Evolutionary conservation across 108 stramenopile species (phyloP), one percentile per base, ranked within the genome.

Genomic region (Fistulifera pelliculosa): DNA sequence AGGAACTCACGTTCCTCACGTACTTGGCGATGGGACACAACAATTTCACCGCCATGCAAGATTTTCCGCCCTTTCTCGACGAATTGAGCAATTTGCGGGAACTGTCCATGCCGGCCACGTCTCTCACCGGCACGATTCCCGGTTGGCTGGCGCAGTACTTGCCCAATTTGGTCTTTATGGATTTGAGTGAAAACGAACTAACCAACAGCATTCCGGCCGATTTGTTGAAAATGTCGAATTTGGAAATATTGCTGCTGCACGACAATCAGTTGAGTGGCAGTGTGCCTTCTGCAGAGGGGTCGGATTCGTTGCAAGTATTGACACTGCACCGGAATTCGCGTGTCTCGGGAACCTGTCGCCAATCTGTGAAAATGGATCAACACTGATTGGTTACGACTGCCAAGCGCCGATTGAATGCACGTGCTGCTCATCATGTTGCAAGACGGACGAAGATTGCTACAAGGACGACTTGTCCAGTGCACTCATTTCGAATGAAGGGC

Each of bases 181-280:
- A 77, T 43, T 52, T 77, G 27, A 60, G 65, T 55, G 39, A 43
- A 40, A 77, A 77, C 52, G 26, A 54, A 0, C 35, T 77, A 41
- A 38, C 25, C 11, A 64, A 65, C 3, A 25, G 44, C 5, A 66
- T 77, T 14, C 72, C 77, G 1, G 4, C 44, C 10, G 25, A 27
- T 14, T 25, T 70, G 12, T 54, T 58, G 7, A 8, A 41, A 12
- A 45, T 72, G 59, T 6, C 16, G 5, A 13, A 44, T 10, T 35
- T 77, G 26, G 22, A 47, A 7, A 48, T 51, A 26, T 26, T 77
- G 24, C 31, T 72, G 47, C 26, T 77, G 48, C 47, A 66, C 44
- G 41, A 66, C 22, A 77, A 77, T 55, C n/a, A 52, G 15, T 45
- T 78, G 23, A 64, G 60, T 8, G 77, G 77, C 1, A 63, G 55